phyloP scores from a whole-genome alignment of 352 stramenopile genomes.

The Pythium sp. region DNA sequence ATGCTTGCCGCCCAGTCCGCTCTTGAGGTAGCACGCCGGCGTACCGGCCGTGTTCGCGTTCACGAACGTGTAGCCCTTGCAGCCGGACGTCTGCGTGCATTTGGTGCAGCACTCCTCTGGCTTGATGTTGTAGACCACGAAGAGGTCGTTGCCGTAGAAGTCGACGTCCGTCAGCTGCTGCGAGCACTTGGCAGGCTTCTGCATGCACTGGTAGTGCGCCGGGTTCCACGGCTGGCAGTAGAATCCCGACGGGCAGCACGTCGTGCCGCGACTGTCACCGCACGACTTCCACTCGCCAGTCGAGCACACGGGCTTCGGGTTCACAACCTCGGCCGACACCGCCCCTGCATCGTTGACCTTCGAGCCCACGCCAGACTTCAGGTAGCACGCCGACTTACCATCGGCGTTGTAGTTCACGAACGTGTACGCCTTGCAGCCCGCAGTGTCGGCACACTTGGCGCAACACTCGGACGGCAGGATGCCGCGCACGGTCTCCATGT shows the following conservation, averaged over 20 bases:
- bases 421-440: conserved; percentile 53
- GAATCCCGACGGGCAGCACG: background rate
- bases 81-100: conserved; percentile 22
- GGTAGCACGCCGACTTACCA: conserved; percentile 16
- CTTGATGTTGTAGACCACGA: conserved; percentile 10
- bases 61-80: conserved; percentile 33
- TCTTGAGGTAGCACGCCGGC: conserved; percentile 33
- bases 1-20: background rate
- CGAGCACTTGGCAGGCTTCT: conserved; percentile 2
- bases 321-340: background rate
- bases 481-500: background rate
- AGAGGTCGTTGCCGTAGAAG: conserved; percentile 22
- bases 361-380: conserved; percentile 12
- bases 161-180: conserved; percentile 24
- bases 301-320: background rate
- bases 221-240: conserved; percentile 32
- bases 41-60: conserved; percentile 20
- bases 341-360: background rate
- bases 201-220: conserved; percentile 29
- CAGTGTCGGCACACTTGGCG: conserved; percentile 33
- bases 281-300: background rate
- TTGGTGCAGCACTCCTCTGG: conserved; percentile 25
- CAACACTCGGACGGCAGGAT: conserved; percentile 28
- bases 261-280: background rate
- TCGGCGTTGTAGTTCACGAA: conserved; percentile 32